A percentile compares a stretch with the other conserved stretches of the same genome.
phyloP scores from a whole-genome alignment of 148 eudicot genomes.

The Chenopodium album region DNA sequence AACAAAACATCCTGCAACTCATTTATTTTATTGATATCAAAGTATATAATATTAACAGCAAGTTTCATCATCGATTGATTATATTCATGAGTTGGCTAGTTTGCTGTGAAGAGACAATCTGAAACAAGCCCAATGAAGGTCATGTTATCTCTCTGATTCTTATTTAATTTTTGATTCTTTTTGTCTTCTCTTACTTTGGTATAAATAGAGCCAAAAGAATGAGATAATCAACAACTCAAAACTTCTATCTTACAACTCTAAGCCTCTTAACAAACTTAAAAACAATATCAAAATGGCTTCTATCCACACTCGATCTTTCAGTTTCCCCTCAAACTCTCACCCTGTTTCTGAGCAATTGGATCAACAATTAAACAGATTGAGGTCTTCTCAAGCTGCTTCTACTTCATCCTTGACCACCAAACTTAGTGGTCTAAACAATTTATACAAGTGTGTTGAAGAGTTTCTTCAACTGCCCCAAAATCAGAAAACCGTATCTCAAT shows the following conservation, averaged over 20 bases:
- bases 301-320: conserved; percentile 33
- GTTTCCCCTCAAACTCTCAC: conserved; percentile 29
- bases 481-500: conserved; percentile 9
- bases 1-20: background rate
- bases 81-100: conserved; percentile 3
- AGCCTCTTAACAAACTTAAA: background rate
- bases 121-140: background rate
- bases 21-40: background rate
- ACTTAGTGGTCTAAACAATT: conserved; percentile 20
- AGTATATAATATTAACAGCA: too few species aligned
- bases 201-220: conserved; percentile 1
- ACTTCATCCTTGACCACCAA: conserved; percentile 25
- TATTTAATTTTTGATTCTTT: conserved; percentile 11
- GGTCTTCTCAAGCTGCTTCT: conserved; percentile 33
- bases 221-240: background rate
- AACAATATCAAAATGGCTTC: conserved; percentile 6
- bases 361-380: conserved; percentile 25
- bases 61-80: background rate
- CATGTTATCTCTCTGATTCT: background rate
- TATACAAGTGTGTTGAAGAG: conserved; percentile 29
- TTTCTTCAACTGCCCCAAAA: conserved; percentile 25
- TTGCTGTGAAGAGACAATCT: conserved; percentile 3
- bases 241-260: background rate
- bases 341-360: conserved; percentile 16
- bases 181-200: conserved; percentile 13